Evolutionary conservation across 2,329 filamentous ascomycete genomes (phyloP).

Genomic region (Cladosporium sp.): DNA sequence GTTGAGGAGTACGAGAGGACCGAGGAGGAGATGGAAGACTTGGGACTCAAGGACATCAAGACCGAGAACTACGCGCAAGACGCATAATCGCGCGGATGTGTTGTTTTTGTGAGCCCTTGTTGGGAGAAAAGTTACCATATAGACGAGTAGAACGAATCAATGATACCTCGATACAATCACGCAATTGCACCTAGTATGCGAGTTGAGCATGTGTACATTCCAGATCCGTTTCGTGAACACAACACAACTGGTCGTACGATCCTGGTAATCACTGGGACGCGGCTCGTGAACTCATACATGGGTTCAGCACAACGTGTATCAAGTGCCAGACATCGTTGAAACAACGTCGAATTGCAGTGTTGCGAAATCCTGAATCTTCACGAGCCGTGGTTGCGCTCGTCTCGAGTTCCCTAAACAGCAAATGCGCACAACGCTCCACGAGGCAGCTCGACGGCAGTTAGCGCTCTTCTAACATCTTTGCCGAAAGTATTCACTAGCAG

Average conservation of each 20-base stretch:
- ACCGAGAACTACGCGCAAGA: constrained; percentile 73
- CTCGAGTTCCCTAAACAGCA: neutral
- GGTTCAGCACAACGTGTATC: neutral
- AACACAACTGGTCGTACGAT: neutral
- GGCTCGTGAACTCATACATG: neutral
- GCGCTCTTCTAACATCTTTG: neutral
- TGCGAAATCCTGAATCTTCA: neutral
- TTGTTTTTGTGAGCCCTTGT: neutral
- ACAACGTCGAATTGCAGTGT: neutral
- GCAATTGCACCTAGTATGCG: neutral
- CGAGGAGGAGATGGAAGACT: constrained; percentile 87
- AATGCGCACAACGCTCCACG: neutral
- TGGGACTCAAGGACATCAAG: constrained; percentile 92
- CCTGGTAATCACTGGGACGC: neutral
- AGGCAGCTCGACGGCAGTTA: neutral
- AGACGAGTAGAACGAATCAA: constrained; percentile 20
- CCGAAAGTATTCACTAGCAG: neutral
- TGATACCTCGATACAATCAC: constrained; percentile 10
- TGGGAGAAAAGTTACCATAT: constrained; percentile 4
- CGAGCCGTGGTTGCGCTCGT: neutral
- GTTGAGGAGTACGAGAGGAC: constrained; percentile 84
- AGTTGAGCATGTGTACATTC: neutral
- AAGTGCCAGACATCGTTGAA: neutral
- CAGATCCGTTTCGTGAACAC: neutral
- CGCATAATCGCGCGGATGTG: neutral